Evolutionary conservation across 129 eudicot species (phyloP).

Genomic region (Flaveria ramosissima): DNA sequence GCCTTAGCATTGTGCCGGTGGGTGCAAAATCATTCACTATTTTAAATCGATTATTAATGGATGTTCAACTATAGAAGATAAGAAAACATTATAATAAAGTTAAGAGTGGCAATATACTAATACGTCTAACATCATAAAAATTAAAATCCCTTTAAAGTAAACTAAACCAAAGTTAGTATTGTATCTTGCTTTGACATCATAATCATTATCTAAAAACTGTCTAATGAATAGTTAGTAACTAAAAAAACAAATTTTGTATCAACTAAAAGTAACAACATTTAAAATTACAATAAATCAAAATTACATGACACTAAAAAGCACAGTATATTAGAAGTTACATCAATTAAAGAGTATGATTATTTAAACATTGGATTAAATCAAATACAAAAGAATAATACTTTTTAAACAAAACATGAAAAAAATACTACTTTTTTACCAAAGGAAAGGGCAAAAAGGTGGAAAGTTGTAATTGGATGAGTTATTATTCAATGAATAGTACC

Average conservation of each 20-base stretch:
- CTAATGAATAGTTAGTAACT: background rate
- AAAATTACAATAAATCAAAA: background rate
- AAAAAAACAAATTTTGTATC: background rate
- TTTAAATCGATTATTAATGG: background rate
- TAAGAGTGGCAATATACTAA: background rate
- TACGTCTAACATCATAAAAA: background rate
- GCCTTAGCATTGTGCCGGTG: background rate
- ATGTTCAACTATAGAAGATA: background rate
- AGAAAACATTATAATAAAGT: background rate
- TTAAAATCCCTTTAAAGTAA: background rate
- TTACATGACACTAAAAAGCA: background rate
- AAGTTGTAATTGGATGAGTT: background rate
- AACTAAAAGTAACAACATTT: background rate
- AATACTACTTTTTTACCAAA: background rate
- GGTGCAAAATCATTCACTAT: slow-evolving; percentile 1
- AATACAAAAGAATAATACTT: background rate
- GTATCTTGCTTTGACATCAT: background rate
- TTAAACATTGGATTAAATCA: background rate
- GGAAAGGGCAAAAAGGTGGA: background rate
- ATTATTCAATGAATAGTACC: background rate
- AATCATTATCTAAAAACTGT: background rate
- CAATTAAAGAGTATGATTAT: background rate
- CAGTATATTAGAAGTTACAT: background rate
- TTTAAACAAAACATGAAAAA: background rate
- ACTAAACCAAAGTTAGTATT: background rate